Evolutionary conservation across 768 basidiomycete genomes (phyloP).

Genomic region (Tylopilus felleus): DNA sequence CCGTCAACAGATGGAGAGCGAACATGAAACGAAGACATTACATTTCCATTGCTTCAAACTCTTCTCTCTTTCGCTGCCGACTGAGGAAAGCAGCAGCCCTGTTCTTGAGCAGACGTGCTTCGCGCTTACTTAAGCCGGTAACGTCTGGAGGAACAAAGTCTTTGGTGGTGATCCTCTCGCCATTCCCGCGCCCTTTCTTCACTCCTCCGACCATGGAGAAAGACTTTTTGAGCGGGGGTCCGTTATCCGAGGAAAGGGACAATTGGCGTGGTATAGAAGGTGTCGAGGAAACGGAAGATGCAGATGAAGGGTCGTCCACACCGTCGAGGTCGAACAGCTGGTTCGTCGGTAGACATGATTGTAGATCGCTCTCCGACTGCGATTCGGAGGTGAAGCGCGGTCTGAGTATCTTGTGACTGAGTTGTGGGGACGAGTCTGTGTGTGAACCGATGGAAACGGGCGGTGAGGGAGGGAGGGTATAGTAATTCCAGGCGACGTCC

Average conservation of each 20-base stretch:
- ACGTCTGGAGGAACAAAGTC: constrained; percentile 90
- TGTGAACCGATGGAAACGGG: constrained; percentile 45
- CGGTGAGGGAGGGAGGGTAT: constrained; percentile 48
- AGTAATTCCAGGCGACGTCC: constrained; percentile 45
- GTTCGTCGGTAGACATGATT: constrained; percentile 63
- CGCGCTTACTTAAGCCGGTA: constrained; percentile 82
- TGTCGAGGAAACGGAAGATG: constrained; percentile 32
- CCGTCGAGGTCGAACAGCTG: constrained; percentile 62
- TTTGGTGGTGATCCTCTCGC: constrained; percentile 57
- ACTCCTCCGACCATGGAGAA: constrained; percentile 42
- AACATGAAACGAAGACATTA: constrained; percentile 42
- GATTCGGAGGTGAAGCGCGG: constrained; percentile 46
- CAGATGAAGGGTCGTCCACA: constrained; percentile 31
- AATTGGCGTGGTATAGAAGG: constrained; percentile 31
- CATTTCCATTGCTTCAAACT: constrained; percentile 90
- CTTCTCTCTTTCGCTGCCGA: constrained; percentile 87
- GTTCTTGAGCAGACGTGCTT: constrained; percentile 90
- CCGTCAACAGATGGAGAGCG: constrained; percentile 15
- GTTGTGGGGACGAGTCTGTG: constrained; percentile 44
- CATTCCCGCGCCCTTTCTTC: constrained; percentile 48
- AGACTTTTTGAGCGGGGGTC: constrained; percentile 33
- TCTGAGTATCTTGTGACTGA: constrained; percentile 47
- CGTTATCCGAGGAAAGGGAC: constrained; percentile 34
- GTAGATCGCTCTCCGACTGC: constrained; percentile 41
- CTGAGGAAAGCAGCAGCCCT: constrained; percentile 89